phyloP scores from a whole-genome alignment of 2,329 filamentous ascomycete species.

The Diaporthe sp. region DNA sequence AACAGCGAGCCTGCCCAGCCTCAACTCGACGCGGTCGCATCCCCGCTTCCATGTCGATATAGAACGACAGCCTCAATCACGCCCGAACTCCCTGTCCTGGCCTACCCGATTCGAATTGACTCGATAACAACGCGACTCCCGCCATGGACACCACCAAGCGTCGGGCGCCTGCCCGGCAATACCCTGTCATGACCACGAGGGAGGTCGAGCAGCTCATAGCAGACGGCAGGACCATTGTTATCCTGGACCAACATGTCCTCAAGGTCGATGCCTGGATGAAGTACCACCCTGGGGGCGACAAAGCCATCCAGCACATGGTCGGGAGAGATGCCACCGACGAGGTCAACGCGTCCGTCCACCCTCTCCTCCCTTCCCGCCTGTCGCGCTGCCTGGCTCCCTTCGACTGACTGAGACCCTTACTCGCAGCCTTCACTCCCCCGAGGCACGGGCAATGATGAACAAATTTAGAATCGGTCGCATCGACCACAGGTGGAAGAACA shows the following conservation, averaged over 20 bases:
- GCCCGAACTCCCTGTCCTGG: not conserved
- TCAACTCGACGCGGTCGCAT: not conserved
- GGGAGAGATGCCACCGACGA: conserved; percentile 95
- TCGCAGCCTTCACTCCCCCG: conserved; percentile 82
- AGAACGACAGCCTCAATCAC: not conserved
- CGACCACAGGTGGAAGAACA: conserved; percentile 87
- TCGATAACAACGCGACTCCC: not conserved
- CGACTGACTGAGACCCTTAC: conserved; percentile 29
- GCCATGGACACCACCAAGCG: conserved; percentile 38
- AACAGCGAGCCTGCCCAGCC: not conserved
- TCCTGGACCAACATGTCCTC: conserved; percentile 84
- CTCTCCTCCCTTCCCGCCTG: not conserved
- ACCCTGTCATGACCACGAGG: conserved; percentile 58
- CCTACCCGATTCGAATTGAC: not conserved
- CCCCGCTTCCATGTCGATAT: conserved; percentile 3
- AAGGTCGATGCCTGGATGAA: conserved; percentile 91
- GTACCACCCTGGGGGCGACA: conserved; percentile 93
- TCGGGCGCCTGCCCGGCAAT: conserved; percentile 43
- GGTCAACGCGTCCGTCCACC: conserved; percentile 80
- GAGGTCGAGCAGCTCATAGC: conserved; percentile 88
- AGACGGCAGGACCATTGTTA: conserved; percentile 82
- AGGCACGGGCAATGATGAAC: conserved; percentile 82
- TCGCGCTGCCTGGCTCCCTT: not conserved
- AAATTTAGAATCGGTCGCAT: conserved; percentile 87
- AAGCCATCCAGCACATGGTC: conserved; percentile 93